Base-by-base conservation (phyloP, 2,329 filamentous ascomycete genomes). In the Ascosphaera acerosa region DNA sequence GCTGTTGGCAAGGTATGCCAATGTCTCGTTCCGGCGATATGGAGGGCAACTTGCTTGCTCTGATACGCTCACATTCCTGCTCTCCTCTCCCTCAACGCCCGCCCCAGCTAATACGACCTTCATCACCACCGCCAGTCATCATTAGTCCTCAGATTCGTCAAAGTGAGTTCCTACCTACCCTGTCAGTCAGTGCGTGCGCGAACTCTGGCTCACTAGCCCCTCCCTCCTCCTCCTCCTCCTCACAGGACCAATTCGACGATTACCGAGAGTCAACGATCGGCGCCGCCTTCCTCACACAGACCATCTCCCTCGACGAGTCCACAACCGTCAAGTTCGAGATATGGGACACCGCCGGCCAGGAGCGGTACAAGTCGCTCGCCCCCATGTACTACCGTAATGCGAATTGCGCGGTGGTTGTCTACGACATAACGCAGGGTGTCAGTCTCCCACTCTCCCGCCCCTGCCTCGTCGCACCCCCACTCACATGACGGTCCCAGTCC, bases 341-440 rank as follows among this genome's bases (percentile, higher is more conserved):
- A 51, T 97, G 87, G 82, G 82, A 92, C 57, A 97, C 87, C 6
- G 87, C 87, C 39, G 87, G 87, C 39, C 87, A 97, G 59, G 87
- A 97, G 58, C 71, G 89, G 49, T 97, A 94, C 67, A 94, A 94
- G 64, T 94, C 87, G 9, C 64, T 97, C 41, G 87, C 87, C 19
- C 87, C 87, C 45, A 97, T 97, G 87, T 97, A 97, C 64, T 97
- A 97, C 61, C 66, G 89, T 45, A 97, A 97, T 53, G 89, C 89
- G 44, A 94, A 97, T 67, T 94, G 87, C 58, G 87, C 89, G 35
- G 84, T 97, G 18, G 84, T 97, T 30, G 87, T 97, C 41, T 97
- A 97, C 57, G 87, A 97, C 58, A 94, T 97, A 49, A 97, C 87
- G 48, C 87, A 97, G 67, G 80, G 87, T 42, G 87, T 97, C 72